Evolutionary conservation across 805 yeast genomes (phyloP), one percentile per base, ranked within the genome.

Genomic region (Suhomyces emberorum): DNA sequence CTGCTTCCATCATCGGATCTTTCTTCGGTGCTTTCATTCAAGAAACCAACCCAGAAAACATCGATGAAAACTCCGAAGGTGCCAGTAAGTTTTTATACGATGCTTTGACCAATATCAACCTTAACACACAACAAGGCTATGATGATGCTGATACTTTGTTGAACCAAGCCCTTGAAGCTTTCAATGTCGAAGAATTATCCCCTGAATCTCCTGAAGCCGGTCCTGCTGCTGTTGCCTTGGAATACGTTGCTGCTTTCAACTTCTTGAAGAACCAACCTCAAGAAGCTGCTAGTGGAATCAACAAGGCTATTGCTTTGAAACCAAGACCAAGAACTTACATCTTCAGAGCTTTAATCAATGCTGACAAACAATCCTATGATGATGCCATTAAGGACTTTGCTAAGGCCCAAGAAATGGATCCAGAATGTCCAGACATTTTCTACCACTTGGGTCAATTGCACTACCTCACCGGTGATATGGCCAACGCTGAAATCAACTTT

Each of bases 391-490:
- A 65, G 31, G 84, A 81, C 62, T 88, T 93, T 54, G 76, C 77
- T 35, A 65, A 71, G 36, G 98, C 97, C 15, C 70, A 79, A 42
- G 66, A 71, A 41, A 55, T 83, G 43, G 81, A 86, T 54, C 78
- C 91, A 33, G 65, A 76, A 16, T 77, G 80, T 53, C 80, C 93
- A 22, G 96, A 93, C 55, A 77, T 83, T 48, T 86, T 81, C 70
- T 93, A 93, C 72, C 98, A 93, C 67, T 80, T 83, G 59, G 98
- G 95, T 49, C 99, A 93, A 76, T 74, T 89, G 57, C 77, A 75
- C 61, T 91, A 89, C 68, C 69, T 93, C 53, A 78, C 86, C 44
- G 82, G 81, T 44, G 85, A 87, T 43, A 77, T 84, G 54, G 66
- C 64, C 25, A 71, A 78, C 46, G 97, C 98, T 24, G 75, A 79